Base-by-base conservation (phyloP, 495 filamentous ascomycete genomes). In the Sphaerosporella brunnea region DNA sequence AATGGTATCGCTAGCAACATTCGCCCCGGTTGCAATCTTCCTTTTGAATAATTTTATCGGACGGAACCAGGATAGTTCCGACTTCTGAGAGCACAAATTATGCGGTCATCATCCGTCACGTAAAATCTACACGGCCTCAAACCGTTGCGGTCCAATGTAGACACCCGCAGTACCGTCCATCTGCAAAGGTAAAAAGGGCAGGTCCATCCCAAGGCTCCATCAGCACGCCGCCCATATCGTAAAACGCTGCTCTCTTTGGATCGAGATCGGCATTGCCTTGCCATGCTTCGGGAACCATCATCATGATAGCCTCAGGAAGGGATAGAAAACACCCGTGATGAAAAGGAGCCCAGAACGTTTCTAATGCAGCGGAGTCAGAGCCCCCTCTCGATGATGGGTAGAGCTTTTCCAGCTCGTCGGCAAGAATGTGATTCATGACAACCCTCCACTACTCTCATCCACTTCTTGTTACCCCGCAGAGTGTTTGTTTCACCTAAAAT, bases 171-270 rank as follows among this genome's bases (percentile, higher is more conserved):
- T 93, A 99, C 51, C 90, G 77, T 43, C 90, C 90, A 65, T 99
- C 90, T 23, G 92, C 82, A 65, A 99, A 99, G 2, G 88, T 95
- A 69, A 99, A 99, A 20, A 99, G 74, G 50, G 90, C 90, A 13
- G 90, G 90, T 7, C 90, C 90, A 65, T 99, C 90, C 90, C 90
- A 99, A 23, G 90, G 88, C 68, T 99, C 90, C 90, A 99, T 99
- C 71, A 93, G 80, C 66, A 92, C 96, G 36, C 85, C 88, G 51
- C 92, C 90, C 90, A 88, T 96, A 64, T 99, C 90, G 66, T 99
- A 99, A 67, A 95, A 99, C 32, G 90, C 88, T 23, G 88, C 83
- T 68, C 96, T 99, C 63, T 81, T 80, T 19, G 90, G 86, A 56
- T 95, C 85, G 80, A 96, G 92, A 41, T 75, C 69, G 16, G 75